Evolutionary conservation across 768 basidiomycete species (phyloP).

Genomic region (Hypsizygus marmoreus): DNA sequence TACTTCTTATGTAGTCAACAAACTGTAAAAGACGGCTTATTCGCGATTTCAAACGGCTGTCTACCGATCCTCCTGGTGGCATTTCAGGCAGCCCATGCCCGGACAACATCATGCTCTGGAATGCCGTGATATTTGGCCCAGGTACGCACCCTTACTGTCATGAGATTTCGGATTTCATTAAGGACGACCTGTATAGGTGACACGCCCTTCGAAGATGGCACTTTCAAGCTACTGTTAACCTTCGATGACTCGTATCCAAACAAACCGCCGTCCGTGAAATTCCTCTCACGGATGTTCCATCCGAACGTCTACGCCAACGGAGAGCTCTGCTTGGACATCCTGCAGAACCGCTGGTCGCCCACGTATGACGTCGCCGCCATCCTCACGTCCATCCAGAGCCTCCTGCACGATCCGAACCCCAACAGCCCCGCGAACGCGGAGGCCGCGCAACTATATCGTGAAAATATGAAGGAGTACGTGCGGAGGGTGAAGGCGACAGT

Average conservation of each 20-base stretch:
- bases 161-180: background rate
- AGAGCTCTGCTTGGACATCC: conserved; percentile 96
- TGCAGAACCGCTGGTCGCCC: conserved; percentile 98
- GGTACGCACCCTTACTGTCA: conserved; percentile 49
- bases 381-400: conserved; percentile 92
- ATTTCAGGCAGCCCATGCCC: conserved; percentile 97
- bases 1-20: no score
- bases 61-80: conserved; percentile 92
- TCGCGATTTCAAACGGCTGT: conserved; percentile 95
- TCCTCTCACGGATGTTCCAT: conserved; percentile 98
- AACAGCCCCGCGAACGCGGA: conserved; percentile 98
- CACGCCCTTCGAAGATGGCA: conserved; percentile 99
- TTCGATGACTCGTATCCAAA: conserved; percentile 99
- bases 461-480: conserved; percentile 99
- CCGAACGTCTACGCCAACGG: conserved; percentile 99
- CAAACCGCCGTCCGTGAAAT: conserved; percentile 96
- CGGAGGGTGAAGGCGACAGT: conserved; percentile 90
- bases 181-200: conserved; percentile 79
- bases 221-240: conserved; percentile 92
- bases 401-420: conserved; percentile 97
- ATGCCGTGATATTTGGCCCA: conserved; percentile 99
- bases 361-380: conserved; percentile 99
- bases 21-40: conserved; percentile 94
- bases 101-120: conserved; percentile 99
- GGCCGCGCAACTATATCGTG: conserved; percentile 93